Evolutionary conservation across 805 yeast species (phyloP).

Genomic region (Saccharomycopsis microspora): DNA sequence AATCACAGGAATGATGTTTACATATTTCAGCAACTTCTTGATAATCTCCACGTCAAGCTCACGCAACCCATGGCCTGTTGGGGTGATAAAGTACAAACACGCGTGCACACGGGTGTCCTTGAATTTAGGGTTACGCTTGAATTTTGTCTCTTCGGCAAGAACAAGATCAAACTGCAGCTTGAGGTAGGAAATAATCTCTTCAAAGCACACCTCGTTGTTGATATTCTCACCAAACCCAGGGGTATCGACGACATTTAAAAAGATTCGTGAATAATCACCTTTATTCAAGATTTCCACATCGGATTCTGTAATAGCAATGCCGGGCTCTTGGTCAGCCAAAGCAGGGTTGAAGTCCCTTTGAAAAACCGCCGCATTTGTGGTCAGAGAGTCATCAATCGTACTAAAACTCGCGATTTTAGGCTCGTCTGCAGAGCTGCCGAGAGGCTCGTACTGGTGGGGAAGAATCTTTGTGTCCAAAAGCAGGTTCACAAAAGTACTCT

Average conservation of each 20-base stretch:
- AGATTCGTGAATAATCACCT: conserved; percentile 38
- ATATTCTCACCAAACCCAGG: conserved; percentile 55
- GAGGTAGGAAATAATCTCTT: conserved; percentile 52
- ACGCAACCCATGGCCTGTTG: conserved; percentile 63
- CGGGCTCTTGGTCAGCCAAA: conserved; percentile 56
- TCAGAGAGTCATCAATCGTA: conserved; percentile 19
- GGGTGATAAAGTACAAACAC: conserved; percentile 15
- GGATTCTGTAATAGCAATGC: conserved; percentile 63
- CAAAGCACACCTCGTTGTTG: conserved; percentile 50
- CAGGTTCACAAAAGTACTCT: conserved; percentile 64
- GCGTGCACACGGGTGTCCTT: conserved; percentile 69
- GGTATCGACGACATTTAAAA: conserved; percentile 44
- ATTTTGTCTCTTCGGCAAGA: conserved; percentile 64
- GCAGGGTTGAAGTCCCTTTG: conserved; percentile 52
- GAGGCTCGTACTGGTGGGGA: conserved; percentile 43
- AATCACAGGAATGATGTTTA: conserved; percentile 62
- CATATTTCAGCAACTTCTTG: conserved; percentile 60
- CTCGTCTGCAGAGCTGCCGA: conserved; percentile 21
- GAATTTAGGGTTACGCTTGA: conserved; percentile 60
- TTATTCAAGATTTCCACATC: conserved; percentile 51
- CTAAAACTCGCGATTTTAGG: conserved; percentile 40
- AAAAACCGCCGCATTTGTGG: conserved; percentile 48
- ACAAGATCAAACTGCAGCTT: conserved; percentile 64
- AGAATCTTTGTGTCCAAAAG: conserved; percentile 50
- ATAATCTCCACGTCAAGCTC: conserved; percentile 64